Percentiles rank a stretch among this genome's conserved stretches.
phyloP scores from a whole-genome alignment of 1,139 yeast genomes.

The Geotrichum carabidarum region DNA sequence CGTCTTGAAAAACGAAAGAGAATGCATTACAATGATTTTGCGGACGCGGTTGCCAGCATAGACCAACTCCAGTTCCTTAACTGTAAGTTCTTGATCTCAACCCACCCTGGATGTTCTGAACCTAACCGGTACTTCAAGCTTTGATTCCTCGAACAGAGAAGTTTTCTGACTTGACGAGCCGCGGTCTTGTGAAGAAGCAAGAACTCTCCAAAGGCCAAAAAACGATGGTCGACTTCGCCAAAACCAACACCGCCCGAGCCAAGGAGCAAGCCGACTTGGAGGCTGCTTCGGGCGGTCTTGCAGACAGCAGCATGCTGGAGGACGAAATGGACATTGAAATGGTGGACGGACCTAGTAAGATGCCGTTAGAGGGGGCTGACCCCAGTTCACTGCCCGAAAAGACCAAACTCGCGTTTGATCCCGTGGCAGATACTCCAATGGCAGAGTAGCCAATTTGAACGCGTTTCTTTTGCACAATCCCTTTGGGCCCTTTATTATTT shows the following conservation, averaged over 20 bases:
- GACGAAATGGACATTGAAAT: slow-evolving; percentile 14
- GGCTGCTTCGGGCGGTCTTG: too few species aligned
- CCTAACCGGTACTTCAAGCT: slow-evolving; percentile 7
- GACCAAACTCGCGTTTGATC: not conserved
- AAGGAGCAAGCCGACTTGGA: not conserved
- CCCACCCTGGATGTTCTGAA: not conserved
- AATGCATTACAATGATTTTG: slow-evolving; percentile 67
- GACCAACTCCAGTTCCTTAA: slow-evolving; percentile 63
- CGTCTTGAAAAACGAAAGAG: slow-evolving; percentile 67
- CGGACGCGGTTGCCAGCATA: slow-evolving; percentile 60
- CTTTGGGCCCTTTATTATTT: not conserved
- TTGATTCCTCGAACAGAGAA: slow-evolving; percentile 19
- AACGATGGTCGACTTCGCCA: slow-evolving; percentile 13
- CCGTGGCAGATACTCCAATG: not conserved
- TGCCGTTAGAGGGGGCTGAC: too few species aligned
- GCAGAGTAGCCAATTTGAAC: not conserved
- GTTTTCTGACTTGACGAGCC: slow-evolving; percentile 12
- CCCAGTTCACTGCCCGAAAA: too few species aligned
- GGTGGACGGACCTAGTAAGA: not conserved
- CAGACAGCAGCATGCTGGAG: not conserved
- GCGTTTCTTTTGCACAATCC: not conserved
- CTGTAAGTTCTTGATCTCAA: slow-evolving; percentile 6
- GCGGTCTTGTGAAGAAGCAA: slow-evolving; percentile 15
- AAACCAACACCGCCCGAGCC: slow-evolving; percentile 6
- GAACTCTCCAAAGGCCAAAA: slow-evolving; percentile 18